phyloP scores from a whole-genome alignment of 2,329 filamentous ascomycete species.

The Neocatenulostroma microsporum region DNA sequence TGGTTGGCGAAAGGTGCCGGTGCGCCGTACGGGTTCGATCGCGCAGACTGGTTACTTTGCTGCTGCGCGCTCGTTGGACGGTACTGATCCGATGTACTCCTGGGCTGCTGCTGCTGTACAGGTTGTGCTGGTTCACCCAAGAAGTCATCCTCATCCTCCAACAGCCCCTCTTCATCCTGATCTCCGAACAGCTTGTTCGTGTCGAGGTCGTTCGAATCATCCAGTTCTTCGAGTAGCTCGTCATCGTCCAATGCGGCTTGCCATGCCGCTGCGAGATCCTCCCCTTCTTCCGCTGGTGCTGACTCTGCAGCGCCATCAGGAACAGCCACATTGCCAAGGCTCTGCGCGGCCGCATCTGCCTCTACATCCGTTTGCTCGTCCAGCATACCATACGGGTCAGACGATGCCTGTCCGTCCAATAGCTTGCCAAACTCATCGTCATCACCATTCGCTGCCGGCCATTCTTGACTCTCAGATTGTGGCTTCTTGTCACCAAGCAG shows the following conservation, averaged over 20 bases:
- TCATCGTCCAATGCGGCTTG: slow-evolving; percentile 71
- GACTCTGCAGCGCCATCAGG: slow-evolving; percentile 7
- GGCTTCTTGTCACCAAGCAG: slow-evolving; percentile 19
- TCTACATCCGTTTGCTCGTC: slow-evolving; percentile 1
- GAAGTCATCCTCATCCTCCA: slow-evolving; percentile 54
- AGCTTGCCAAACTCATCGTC: slow-evolving; percentile 10
- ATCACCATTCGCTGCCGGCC: slow-evolving; percentile 4
- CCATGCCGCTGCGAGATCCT: slow-evolving; percentile 74
- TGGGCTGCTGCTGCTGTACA: too few relatives aligned
- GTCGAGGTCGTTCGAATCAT: slow-evolving; percentile 44
- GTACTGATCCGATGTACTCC: slow-evolving; percentile 6
- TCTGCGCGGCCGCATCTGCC: slow-evolving; percentile 6
- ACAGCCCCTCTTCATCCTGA: slow-evolving; percentile 76
- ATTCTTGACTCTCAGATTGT: too few relatives aligned
- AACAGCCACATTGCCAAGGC: slow-evolving; percentile 1
- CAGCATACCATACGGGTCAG: too few relatives aligned
- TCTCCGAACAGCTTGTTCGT: slow-evolving; percentile 64
- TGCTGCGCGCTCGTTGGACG: slow-evolving; percentile 5
- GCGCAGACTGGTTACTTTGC: slow-evolving; percentile 4
- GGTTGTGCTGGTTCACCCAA: slow-evolving; percentile 2
- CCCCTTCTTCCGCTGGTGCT: slow-evolving; percentile 29
- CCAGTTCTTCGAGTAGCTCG: slow-evolving; percentile 28
- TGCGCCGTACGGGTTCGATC: slow-evolving; percentile 16
- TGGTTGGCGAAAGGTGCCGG: slow-evolving; percentile 14
- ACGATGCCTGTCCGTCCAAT: too few relatives aligned